Percentiles rank a stretch among this genome's conserved stretches.
phyloP scores from a whole-genome alignment of 2,329 filamentous ascomycete genomes.

The Fusarium sp. region DNA sequence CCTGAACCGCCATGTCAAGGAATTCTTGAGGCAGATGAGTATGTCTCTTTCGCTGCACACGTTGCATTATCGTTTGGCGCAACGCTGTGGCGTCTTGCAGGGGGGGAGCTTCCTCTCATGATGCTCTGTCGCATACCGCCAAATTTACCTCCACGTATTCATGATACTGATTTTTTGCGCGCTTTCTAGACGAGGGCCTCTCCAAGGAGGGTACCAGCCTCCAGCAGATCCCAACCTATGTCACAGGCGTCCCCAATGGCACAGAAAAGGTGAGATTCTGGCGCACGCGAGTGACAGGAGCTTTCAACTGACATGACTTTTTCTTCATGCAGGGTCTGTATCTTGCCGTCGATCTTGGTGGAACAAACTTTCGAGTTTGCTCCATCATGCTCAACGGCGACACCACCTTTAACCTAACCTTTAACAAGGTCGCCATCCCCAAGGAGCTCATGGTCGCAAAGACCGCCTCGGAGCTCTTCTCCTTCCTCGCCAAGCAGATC shows the following conservation, averaged over 20 bases:
- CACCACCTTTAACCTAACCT: conserved; percentile 91
- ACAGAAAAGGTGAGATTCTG: conserved; percentile 80
- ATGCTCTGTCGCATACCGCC: conserved; percentile 21
- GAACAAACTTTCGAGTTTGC: conserved; percentile 98
- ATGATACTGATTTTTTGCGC: conserved; percentile 22
- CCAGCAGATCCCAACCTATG: conserved; percentile 97
- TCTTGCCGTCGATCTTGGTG: conserved; percentile 95
- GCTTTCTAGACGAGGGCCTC: conserved; percentile 75
- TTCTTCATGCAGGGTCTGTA: conserved; percentile 75
- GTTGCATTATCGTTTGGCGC: conserved; percentile 7
- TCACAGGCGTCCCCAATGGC: conserved; percentile 94
- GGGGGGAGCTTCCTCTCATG: conserved; percentile 16
- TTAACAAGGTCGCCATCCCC: conserved; percentile 91
- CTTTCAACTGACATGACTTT: conserved; percentile 14
- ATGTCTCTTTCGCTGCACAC: conserved; percentile 39
- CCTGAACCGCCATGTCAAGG: conserved; percentile 79
- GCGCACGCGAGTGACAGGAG: neutral
- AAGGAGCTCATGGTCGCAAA: conserved; percentile 88
- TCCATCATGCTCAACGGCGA: conserved; percentile 93
- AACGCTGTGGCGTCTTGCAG: conserved; percentile 8
- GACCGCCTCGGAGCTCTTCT: conserved; percentile 85
- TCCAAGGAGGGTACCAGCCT: conserved; percentile 78
- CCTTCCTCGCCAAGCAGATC: conserved; percentile 92
- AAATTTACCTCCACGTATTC: conserved; percentile 11
- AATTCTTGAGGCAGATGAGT: conserved; percentile 88